Percentiles rank a stretch among this genome's conserved stretches.
Evolutionary conservation across 345 rosid genomes (phyloP).

Genomic region (Geranium brycei): DNA sequence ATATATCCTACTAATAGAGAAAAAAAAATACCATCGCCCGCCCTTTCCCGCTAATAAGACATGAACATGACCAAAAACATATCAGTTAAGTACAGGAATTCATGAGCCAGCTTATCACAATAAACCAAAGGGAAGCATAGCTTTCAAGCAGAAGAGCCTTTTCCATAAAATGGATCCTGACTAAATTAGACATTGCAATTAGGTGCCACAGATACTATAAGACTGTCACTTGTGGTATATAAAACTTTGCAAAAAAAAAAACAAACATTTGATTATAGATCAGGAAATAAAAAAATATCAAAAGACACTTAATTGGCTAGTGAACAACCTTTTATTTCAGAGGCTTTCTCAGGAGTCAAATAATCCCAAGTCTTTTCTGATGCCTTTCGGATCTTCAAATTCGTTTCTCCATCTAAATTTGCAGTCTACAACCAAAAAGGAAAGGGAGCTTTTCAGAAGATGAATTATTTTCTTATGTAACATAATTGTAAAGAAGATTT

Average conservation of each 20-base stretch:
- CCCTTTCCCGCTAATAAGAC: not conserved
- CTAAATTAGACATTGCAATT: not conserved
- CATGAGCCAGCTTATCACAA: too few relatives aligned
- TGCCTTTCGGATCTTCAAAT: constrained; percentile 95
- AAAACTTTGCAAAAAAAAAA: too few relatives aligned
- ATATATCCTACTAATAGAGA: not conserved
- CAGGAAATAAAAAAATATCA: not conserved
- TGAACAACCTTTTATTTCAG: constrained; percentile 70
- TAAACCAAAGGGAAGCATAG: not conserved
- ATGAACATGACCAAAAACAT: not conserved
- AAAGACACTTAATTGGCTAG: not conserved
- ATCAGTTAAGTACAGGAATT: not conserved
- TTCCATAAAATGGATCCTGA: not conserved
- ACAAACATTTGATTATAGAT: too few relatives aligned
- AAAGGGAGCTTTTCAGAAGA: constrained; percentile 7
- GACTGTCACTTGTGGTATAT: not conserved
- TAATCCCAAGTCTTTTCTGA: constrained; percentile 98
- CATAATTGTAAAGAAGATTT: not conserved
- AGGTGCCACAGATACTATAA: not conserved
- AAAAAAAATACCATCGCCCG: too few relatives aligned
- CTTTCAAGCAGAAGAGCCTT: not conserved
- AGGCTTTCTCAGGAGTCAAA: constrained; percentile 72
- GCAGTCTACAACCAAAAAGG: constrained; percentile 56
- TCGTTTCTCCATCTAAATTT: constrained; percentile 98
- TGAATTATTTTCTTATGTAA: not conserved